These are phyloP conservation scores for Talinum fruticosum DNA, from an alignment of 148 eudicot genomes.

Conservation along the genomic window DNA sequence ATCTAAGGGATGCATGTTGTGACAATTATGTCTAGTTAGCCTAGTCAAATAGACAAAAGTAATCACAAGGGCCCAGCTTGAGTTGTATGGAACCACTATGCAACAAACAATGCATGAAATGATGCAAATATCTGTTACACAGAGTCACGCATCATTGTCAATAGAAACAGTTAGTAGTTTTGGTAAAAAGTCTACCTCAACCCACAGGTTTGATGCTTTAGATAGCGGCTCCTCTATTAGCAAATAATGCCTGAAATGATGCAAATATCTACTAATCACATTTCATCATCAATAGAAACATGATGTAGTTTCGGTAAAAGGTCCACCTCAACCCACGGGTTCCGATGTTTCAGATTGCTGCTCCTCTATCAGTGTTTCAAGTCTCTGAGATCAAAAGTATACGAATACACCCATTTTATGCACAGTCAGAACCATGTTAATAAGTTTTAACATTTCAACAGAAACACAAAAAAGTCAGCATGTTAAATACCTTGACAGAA, in stretches of 20 bases:
- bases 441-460: neutral
- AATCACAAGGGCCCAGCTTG: neutral
- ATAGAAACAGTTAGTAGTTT: neutral
- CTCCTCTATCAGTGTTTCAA: conserved; percentile 51
- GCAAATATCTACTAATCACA: neutral
- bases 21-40: too few species aligned
- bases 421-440: neutral
- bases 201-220: conserved; percentile 30
- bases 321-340: conserved; percentile 35
- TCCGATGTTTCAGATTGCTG: conserved; percentile 39
- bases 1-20: neutral
- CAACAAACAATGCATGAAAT: neutral
- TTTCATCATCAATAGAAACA: neutral
- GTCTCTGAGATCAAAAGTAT: conserved; percentile 47
- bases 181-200: conserved; percentile 31
- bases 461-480: neutral
- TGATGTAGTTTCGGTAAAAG: neutral
- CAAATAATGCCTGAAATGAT: neutral
- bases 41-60: too few species aligned
- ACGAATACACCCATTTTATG: neutral
- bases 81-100: neutral
- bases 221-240: conserved; percentile 49
- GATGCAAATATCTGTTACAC: too few species aligned
- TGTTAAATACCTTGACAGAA: conserved; percentile 62
- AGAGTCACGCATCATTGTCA: neutral